Evolutionary conservation across 805 yeast genomes (phyloP).

Genomic region (Myxozyma mucilagina): DNA sequence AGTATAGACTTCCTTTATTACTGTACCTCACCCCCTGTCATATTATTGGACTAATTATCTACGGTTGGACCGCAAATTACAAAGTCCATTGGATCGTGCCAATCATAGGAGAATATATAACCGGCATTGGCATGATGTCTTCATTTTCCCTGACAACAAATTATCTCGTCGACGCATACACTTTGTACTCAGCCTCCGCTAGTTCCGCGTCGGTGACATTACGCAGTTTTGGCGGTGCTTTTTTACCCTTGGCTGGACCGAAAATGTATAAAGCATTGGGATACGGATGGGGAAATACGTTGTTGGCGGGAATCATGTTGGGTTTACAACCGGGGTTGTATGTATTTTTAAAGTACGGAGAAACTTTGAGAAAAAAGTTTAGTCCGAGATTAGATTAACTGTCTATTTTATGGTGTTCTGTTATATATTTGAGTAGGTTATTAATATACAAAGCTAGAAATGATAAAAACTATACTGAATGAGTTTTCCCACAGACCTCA

Average conservation of each 20-base stretch:
- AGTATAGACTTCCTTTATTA: conserved; percentile 49
- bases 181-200: conserved; percentile 63
- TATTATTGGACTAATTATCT: conserved; percentile 36
- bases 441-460: too few species aligned
- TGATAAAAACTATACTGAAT: too few species aligned
- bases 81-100: conserved; percentile 54
- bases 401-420: too few species aligned
- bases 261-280: conserved; percentile 40
- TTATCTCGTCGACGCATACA: conserved; percentile 45
- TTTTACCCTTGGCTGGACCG: conserved; percentile 64
- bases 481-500: too few species aligned
- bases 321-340: not conserved
- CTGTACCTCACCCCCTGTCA: conserved; percentile 51
- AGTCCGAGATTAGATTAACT: not conserved
- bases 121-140: conserved; percentile 43
- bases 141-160: conserved; percentile 43
- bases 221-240: conserved; percentile 67
- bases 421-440: too few species aligned
- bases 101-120: conserved; percentile 56
- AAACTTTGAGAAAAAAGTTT: not conserved
- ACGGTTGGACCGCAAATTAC: conserved; percentile 53
- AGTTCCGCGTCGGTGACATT: conserved; percentile 73
- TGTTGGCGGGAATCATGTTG: conserved; percentile 46
- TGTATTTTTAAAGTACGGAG: not conserved
- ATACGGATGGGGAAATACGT: conserved; percentile 40